Percentiles rank a stretch among this genome's conserved stretches.
phyloP scores from a whole-genome alignment of 305 asterid species.

The Fraxinus ornus region DNA sequence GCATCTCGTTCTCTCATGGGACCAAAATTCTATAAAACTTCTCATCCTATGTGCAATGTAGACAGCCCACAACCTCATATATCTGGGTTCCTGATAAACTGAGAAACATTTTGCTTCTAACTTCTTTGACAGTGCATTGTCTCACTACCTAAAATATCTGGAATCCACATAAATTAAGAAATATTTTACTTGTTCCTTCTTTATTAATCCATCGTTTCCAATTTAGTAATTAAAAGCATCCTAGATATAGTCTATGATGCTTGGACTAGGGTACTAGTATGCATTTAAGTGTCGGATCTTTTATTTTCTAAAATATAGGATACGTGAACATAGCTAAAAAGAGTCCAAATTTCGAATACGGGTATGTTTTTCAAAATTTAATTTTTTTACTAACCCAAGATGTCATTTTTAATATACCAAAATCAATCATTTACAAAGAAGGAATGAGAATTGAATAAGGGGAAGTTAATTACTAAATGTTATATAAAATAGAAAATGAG shows the following conservation, averaged over 20 bases:
- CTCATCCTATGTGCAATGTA: background rate
- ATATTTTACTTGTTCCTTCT: background rate
- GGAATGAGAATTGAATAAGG: background rate
- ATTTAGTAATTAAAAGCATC: background rate
- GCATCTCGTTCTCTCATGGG: background rate
- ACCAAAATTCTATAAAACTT: background rate
- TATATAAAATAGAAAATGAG: background rate
- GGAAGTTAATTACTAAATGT: background rate
- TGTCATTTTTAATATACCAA: background rate
- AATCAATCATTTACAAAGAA: background rate
- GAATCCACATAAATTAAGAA: background rate
- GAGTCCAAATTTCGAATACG: background rate
- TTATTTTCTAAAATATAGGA: background rate
- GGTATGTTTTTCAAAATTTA: background rate
- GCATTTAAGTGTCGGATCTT: background rate
- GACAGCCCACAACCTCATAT: background rate
- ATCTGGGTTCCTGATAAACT: background rate
- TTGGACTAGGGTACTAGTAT: background rate
- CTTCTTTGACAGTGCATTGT: background rate
- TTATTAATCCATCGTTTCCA: background rate
- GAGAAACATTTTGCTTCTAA: background rate
- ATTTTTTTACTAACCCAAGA: background rate
- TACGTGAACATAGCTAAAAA: background rate
- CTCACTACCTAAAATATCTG: background rate
- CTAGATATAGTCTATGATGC: background rate